Conservation (phyloP, 78 protist species). For the Neovahlkampfia damariscottae region DNA sequence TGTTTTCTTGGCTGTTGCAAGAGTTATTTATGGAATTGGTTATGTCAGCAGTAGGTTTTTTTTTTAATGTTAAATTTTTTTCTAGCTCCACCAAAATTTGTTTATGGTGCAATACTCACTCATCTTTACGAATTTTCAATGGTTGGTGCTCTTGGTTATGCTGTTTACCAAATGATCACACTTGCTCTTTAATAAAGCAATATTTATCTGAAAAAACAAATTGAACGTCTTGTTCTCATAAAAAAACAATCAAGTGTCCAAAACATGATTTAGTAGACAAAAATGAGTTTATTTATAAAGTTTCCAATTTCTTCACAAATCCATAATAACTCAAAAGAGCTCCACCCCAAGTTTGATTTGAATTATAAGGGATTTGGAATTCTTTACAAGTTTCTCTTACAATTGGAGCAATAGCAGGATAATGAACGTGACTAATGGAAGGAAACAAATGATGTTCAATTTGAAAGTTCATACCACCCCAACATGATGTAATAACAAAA, state of each 20-base stretch:
- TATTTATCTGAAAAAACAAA: too few relatives aligned
- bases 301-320: too few relatives aligned
- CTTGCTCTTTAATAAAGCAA: too few relatives aligned
- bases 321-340: background rate
- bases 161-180: too few relatives aligned
- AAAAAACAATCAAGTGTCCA: too few relatives aligned
- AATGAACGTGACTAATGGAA: conserved; percentile 27
- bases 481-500: background rate
- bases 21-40: background rate
- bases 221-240: too few relatives aligned
- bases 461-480: conserved; percentile 48
- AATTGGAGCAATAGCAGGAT: conserved; percentile 32
- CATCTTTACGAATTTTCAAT: too few relatives aligned
- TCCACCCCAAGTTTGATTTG: conserved; percentile 4
- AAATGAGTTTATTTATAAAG: too few relatives aligned
- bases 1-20: too few relatives aligned
- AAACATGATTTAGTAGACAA: too few relatives aligned
- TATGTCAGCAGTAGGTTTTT: background rate
- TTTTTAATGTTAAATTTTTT: background rate
- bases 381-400: conserved; percentile 22
- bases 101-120: background rate
- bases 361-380: conserved; percentile 9
- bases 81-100: background rate
- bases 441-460: conserved; percentile 62
- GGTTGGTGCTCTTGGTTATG: too few relatives aligned